Evolutionary conservation across 2,329 filamentous ascomycete genomes (phyloP).

Genomic region (Pseudohalonectria lignicola): DNA sequence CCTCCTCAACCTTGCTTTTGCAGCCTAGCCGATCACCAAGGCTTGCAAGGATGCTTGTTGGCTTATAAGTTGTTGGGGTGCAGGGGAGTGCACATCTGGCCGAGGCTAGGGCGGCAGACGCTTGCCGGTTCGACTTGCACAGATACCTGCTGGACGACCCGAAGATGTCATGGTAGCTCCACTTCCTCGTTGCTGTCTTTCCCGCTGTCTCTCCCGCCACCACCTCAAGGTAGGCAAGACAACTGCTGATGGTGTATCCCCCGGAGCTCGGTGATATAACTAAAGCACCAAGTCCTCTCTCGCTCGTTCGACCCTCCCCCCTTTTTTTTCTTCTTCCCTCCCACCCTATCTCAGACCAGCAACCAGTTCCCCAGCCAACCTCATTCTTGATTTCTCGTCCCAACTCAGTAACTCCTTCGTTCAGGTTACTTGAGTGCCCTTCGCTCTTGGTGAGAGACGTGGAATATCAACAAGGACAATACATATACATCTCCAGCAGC

Average conservation of each 20-base stretch:
- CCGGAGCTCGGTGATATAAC: not conserved
- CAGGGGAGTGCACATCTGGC: no score
- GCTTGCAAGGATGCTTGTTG: not conserved
- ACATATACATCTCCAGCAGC: no score
- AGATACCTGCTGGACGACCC: not conserved
- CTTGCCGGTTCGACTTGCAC: not conserved
- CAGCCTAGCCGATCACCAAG: not conserved
- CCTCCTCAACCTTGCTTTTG: slow-evolving; percentile 1
- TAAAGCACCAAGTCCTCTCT: not conserved
- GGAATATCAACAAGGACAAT: no score
- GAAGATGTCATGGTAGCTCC: slow-evolving; percentile 3
- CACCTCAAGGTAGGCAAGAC: no score
- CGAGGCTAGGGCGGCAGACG: not conserved
- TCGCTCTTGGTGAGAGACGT: slow-evolving; percentile 8
- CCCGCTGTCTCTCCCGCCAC: no score
- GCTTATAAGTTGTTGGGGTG: no score
- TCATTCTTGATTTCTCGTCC: slow-evolving; percentile 6
- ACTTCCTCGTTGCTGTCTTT: not conserved
- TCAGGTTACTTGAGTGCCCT: slow-evolving; percentile 15
- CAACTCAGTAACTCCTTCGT: slow-evolving; percentile 17
- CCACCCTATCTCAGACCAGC: slow-evolving; percentile 7
- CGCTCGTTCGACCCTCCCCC: slow-evolving; percentile 2
- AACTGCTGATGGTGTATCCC: not conserved
- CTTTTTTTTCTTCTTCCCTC: slow-evolving; percentile 6
- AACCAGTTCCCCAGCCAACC: slow-evolving; percentile 10